Evolutionary conservation across 441 rosid species (phyloP), one percentile per base, ranked within the genome.

Genomic region (Isatis lusitanica): DNA sequence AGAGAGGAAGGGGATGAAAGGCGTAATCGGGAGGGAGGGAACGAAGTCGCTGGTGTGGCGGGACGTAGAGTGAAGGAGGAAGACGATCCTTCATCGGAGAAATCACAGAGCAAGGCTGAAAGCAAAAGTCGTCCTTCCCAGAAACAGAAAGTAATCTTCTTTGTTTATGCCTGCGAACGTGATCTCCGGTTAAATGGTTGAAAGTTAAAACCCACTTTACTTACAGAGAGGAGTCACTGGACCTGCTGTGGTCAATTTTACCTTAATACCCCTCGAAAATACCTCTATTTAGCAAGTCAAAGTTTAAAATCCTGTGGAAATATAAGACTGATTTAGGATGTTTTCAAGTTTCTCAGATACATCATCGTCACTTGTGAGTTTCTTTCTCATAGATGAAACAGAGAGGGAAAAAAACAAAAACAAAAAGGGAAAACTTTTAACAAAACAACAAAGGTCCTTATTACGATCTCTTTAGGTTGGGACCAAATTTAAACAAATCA

Each of bases 41-140:
- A 73, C 87, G 86, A 56, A 81, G 84, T 42, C 97, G 97, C 65
- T 85, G 94, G 81, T 89, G 91, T 1, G 97, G 97, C 48, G 97
- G 97, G 58, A 86, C 81, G 78, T 90, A 94, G 72, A 87, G 83
- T 1, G 91, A 79, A 53, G 59, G 59, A 65, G 86, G 91, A 70
- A 85, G 84, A 74, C 88, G 88, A 83, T 92, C 92, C 84, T 88
- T 90, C 98, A 92, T 92, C 68, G 71, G 47, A 28, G 80, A 61
- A 36, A 60, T 67, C 80, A 80, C n/a, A n/a, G n/a, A n/a, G n/a
- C n/a, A n/a, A n/a, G n/a, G n/a, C n/a, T n/a, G n/a, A n/a, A 82
- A 46, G 38, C 51, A 18, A 28, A 28, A 62, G 53, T 43, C 40
- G 39, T 21, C 42, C 66, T 12, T 61, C 15, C 1, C 5, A 33